Evolutionary conservation across 495 filamentous ascomycete species (phyloP).

Genomic region (Talaromyces nanjingensis): DNA sequence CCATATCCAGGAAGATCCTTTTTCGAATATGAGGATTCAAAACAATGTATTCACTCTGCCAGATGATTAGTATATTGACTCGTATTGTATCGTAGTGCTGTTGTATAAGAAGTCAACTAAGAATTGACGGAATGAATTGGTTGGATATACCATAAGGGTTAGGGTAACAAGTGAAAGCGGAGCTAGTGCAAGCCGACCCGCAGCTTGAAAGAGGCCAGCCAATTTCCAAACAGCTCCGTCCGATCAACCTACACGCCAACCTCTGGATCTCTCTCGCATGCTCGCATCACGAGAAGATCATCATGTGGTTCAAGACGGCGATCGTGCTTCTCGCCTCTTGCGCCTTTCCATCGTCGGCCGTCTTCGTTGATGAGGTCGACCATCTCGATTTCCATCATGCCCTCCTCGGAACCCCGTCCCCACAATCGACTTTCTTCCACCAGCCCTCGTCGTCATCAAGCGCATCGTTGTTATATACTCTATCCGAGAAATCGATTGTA

Average conservation of each 20-base stretch:
- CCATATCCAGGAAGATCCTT: background rate
- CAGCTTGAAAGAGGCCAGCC: slow-evolving; percentile 36
- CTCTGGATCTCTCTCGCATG: slow-evolving; percentile 22
- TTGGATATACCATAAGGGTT: background rate
- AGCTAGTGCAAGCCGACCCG: slow-evolving; percentile 16
- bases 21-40: background rate
- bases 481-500: slow-evolving; percentile 72
- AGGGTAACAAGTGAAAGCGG: background rate
- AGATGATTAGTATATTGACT: background rate
- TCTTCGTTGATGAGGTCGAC: slow-evolving; percentile 87
- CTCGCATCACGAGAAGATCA: slow-evolving; percentile 18
- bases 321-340: slow-evolving; percentile 32
- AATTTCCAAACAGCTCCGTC: slow-evolving; percentile 41
- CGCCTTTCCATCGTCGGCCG: slow-evolving; percentile 45
- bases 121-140: background rate
- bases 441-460: slow-evolving; percentile 70
- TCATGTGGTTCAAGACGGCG: slow-evolving; percentile 42
- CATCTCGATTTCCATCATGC: slow-evolving; percentile 89
- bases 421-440: slow-evolving; percentile 90
- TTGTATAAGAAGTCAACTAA: background rate
- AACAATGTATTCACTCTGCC: background rate
- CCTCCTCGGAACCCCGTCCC: slow-evolving; percentile 73
- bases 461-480: slow-evolving; percentile 84
- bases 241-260: background rate
- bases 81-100: background rate